These are phyloP conservation scores for Fomitopsis pinicola DNA, from an alignment of 1,284 basidiomycete genomes.

Conservation along the genomic window DNA sequence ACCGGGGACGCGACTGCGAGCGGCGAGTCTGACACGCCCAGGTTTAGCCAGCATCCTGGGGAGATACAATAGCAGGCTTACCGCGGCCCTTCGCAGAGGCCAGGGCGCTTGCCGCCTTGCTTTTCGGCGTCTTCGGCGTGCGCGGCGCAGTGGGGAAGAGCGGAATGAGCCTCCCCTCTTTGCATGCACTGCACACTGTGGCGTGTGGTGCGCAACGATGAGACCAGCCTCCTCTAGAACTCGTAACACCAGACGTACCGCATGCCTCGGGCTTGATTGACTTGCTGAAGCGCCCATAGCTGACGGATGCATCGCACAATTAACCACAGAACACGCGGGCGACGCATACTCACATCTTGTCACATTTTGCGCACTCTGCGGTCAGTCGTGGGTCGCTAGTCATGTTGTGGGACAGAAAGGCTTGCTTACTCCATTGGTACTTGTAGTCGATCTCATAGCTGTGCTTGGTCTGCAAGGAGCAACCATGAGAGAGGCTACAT, in stretches of 20 bases:
- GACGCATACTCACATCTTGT: slow-evolving; percentile 51
- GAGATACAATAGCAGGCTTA: slow-evolving; percentile 17
- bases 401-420: neutral
- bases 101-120: slow-evolving; percentile 35
- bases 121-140: slow-evolving; percentile 35
- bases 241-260: slow-evolving; percentile 35
- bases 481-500: no score
- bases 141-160: slow-evolving; percentile 38
- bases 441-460: slow-evolving; percentile 75
- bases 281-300: slow-evolving; percentile 75
- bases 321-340: neutral
- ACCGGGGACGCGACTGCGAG: neutral
- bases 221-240: neutral
- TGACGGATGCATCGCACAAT: slow-evolving; percentile 21
- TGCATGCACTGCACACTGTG: slow-evolving; percentile 46
- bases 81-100: slow-evolving; percentile 44
- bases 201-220: slow-evolving; percentile 1
- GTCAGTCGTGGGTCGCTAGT: neutral
- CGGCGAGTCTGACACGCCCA: slow-evolving; percentile 32
- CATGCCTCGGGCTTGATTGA: slow-evolving; percentile 69
- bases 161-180: slow-evolving; percentile 51
- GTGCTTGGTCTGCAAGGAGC: slow-evolving; percentile 56
- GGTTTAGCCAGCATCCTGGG: neutral
- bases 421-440: slow-evolving; percentile 67
- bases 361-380: slow-evolving; percentile 62